Conservation (phyloP, 2,329 filamentous ascomycete genomes). For the Penicillium sp. region DNA sequence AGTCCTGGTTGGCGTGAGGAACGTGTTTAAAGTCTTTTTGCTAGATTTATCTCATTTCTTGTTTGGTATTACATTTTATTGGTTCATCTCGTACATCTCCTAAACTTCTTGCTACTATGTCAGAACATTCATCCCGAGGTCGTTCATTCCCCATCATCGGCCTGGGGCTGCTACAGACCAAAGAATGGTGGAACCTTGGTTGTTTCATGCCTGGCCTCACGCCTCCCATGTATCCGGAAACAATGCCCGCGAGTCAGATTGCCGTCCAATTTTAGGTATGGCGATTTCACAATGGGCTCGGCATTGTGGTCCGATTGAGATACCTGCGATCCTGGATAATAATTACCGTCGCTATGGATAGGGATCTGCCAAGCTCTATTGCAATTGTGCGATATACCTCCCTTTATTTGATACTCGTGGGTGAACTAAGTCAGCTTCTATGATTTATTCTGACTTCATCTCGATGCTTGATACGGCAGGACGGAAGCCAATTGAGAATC, state of each 20-base stretch:
- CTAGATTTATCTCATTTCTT: neutral
- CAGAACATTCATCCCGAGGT: too few species aligned
- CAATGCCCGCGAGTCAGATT: conserved; percentile 21
- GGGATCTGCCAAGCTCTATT: neutral
- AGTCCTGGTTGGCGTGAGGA: conserved; percentile 14
- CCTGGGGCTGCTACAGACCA: neutral
- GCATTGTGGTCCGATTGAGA: conserved; percentile 13
- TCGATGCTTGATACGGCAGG: neutral
- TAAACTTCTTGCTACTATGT: neutral
- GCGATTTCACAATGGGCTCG: conserved; percentile 6
- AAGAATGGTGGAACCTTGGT: conserved; percentile 2
- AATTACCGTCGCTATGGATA: neutral
- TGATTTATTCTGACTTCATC: neutral
- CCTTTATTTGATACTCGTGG: neutral
- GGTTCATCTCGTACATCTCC: neutral
- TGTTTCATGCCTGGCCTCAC: neutral
- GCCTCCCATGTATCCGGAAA: conserved; percentile 10
- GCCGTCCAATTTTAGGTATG: conserved; percentile 1
- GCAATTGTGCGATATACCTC: neutral
- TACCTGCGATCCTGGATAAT: neutral
- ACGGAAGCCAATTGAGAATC: neutral
- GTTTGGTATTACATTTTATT: neutral
- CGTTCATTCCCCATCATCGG: neutral
- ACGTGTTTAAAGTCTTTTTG: neutral
- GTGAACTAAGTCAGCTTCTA: neutral